Conservation (phyloP, 1,284 basidiomycete species). For the Puccinia brachypodii region DNA sequence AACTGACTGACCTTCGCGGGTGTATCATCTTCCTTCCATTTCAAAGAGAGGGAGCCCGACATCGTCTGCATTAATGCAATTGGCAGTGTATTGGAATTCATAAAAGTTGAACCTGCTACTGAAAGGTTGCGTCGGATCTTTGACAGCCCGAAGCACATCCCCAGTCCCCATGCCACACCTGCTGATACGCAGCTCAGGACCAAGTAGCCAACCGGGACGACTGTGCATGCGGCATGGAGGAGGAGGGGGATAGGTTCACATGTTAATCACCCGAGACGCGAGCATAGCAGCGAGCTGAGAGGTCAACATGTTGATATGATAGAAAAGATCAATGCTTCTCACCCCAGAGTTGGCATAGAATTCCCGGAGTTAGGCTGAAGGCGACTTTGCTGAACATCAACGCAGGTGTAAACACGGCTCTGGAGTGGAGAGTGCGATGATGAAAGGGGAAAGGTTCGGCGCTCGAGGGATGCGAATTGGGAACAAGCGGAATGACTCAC, state of each 20-base stretch:
- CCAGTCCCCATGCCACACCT: slow-evolving; percentile 54
- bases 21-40: slow-evolving; percentile 53
- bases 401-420: slow-evolving; percentile 56
- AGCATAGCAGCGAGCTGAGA: not conserved
- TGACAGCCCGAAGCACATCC: slow-evolving; percentile 56
- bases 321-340: not conserved
- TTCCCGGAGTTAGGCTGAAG: slow-evolving; percentile 58
- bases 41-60: slow-evolving; percentile 55
- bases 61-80: slow-evolving; percentile 60
- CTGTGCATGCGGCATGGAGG: too few relatives aligned
- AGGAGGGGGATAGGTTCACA: not conserved
- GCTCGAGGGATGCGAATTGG: slow-evolving; percentile 42
- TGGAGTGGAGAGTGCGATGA: not conserved
- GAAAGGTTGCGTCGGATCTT: slow-evolving; percentile 58
- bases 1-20: slow-evolving; percentile 48
- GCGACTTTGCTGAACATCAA: slow-evolving; percentile 60
- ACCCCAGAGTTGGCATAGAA: slow-evolving; percentile 57
- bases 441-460: slow-evolving; percentile 49
- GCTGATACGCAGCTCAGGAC: slow-evolving; percentile 57
- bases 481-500: not conserved
- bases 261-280: not conserved
- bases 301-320: not conserved
- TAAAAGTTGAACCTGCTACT: slow-evolving; percentile 51
- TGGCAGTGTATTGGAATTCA: slow-evolving; percentile 56
- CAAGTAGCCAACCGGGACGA: slow-evolving; percentile 58